phyloP scores from a whole-genome alignment of 2,329 filamentous ascomycete species.

The Botrytis pseudocinerea region DNA sequence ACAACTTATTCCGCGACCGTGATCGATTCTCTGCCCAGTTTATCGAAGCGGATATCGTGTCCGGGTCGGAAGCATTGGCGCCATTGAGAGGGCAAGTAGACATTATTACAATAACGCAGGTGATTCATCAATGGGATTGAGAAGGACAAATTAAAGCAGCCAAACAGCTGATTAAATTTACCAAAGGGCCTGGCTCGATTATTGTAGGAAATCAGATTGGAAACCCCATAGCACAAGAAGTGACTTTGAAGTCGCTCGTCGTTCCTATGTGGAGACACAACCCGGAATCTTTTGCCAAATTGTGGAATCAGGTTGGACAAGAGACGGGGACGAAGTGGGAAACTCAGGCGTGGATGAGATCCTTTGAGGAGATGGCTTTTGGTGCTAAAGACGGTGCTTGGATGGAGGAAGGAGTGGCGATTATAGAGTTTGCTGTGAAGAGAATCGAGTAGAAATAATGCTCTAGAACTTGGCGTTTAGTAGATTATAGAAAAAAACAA shows the following conservation, averaged over 20 bases:
- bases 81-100: slow-evolving; percentile 44
- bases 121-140: slow-evolving; percentile 48
- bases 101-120: slow-evolving; percentile 45
- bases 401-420: slow-evolving; percentile 15
- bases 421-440: slow-evolving; percentile 12
- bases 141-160: slow-evolving; percentile 39
- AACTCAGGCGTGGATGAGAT: not conserved
- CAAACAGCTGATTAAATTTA: slow-evolving; percentile 25
- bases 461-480: too few relatives aligned
- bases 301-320: slow-evolving; percentile 24
- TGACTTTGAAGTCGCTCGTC: not conserved
- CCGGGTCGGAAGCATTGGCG: slow-evolving; percentile 34
- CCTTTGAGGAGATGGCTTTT: slow-evolving; percentile 21
- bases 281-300: slow-evolving; percentile 19
- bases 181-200: slow-evolving; percentile 6
- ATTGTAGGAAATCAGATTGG: slow-evolving; percentile 24
- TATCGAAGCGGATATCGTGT: slow-evolving; percentile 39
- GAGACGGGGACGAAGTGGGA: slow-evolving; percentile 26
- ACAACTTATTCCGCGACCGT: slow-evolving; percentile 44
- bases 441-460: not conserved
- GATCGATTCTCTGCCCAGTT: slow-evolving; percentile 39
- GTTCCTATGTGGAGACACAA: slow-evolving; percentile 24
- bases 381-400: slow-evolving; percentile 8
- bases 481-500: too few relatives aligned
- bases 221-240: slow-evolving; percentile 16